Evolutionary conservation across 768 basidiomycete genomes (phyloP), one percentile per base, ranked within the genome.

Genomic region (Lactifluus rugatus): DNA sequence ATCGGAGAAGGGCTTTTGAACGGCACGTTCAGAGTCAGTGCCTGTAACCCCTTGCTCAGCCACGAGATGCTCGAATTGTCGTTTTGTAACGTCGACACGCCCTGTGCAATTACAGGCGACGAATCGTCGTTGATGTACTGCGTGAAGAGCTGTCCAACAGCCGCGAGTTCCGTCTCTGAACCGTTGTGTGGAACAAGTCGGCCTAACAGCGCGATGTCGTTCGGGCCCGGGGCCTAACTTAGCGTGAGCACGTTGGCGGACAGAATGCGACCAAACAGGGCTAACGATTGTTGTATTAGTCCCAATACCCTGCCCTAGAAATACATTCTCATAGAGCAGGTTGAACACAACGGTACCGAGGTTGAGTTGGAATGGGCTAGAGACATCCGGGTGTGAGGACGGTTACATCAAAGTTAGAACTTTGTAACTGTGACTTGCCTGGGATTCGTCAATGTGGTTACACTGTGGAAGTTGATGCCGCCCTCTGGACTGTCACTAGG

Each of bases 321-420:
- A 72, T 19, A 83, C 75, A 46, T 73, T 76, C 44, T 81, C 67
- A 69, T 85, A 89, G 21, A 73, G 71, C 26, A 89, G 73, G 56
- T 75, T 75, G 64, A 88, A 87, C 3, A 80, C 70, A 6, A 84
- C 80, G 0, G 83, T 84, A 32, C 86, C 87, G 41, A 89, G 75
- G 64, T 80, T 73, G 56, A 89, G 74, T n/a, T 78, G 71, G 67
- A 89, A 88, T 0, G 86, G 84, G 63, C 83, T 85, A 57, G 14
- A 44, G 13, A 25, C 16, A 26, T 14, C 14, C 9, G 28, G n/a
- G 28, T 31, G 28, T 31, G 28, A 31, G 28, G 28, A 3, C 28
- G 28, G 16, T 23, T 2, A 48, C 17, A 50, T 50, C 45, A 49
- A n/a, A 44, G 60, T 51, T 23, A 32, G 25, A 46, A 48, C 17